phyloP scores from a whole-genome alignment of 805 yeast species.

The Saccharomycopsis javanensis region DNA sequence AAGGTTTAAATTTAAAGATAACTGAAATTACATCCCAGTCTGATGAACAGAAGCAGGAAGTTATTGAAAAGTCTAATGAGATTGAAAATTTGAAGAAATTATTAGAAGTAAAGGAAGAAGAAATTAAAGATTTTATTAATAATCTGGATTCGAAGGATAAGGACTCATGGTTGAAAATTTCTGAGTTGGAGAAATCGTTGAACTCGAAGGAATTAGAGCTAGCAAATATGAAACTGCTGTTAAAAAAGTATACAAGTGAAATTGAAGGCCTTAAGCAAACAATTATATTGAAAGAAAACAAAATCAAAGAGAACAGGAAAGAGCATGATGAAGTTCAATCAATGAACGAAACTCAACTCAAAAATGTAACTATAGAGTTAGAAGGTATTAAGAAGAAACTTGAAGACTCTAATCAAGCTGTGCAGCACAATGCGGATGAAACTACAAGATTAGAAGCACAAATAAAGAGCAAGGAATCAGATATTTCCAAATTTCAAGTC shows the following conservation, averaged over 20 bases:
- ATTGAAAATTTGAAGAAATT: background rate
- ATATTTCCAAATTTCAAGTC: background rate
- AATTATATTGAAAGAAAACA: background rate
- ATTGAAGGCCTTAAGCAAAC: background rate
- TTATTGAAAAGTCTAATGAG: background rate
- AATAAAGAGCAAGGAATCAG: background rate
- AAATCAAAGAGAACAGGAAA: constrained; percentile 2
- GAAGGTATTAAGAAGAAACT: background rate
- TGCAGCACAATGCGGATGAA: background rate
- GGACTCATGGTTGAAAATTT: background rate
- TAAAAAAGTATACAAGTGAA: background rate
- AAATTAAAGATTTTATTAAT: background rate
- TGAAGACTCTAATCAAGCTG: background rate
- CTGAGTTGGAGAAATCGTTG: background rate
- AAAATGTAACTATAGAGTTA: background rate
- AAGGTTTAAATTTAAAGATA: background rate
- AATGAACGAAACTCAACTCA: background rate
- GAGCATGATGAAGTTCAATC: background rate
- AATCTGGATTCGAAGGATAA: constrained; percentile 1
- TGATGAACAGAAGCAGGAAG: background rate
- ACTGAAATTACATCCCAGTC: background rate
- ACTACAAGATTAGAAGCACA: background rate
- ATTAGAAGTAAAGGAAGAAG: background rate
- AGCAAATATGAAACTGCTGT: background rate
- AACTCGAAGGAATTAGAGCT: background rate